These are phyloP conservation scores for Podospora tetraspora DNA, from an alignment of 495 filamentous ascomycete genomes.

Conservation along the genomic window DNA sequence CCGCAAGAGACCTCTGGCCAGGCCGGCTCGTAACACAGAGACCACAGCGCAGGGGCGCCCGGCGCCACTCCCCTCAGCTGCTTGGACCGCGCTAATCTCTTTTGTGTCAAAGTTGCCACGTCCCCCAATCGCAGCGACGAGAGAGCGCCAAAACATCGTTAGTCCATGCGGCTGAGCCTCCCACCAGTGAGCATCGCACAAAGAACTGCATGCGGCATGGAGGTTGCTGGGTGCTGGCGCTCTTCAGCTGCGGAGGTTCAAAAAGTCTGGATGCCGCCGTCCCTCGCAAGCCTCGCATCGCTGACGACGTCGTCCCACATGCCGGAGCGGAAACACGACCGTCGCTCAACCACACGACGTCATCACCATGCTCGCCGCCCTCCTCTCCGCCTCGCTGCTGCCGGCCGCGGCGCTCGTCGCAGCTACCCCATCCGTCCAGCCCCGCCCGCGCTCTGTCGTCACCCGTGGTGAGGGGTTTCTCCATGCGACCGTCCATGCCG, in stretches of 20 bases:
- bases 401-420: conserved; percentile 6
- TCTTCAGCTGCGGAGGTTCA: neutral
- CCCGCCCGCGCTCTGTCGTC: conserved; percentile 1
- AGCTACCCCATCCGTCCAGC: neutral
- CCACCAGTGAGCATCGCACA: neutral
- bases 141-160: neutral
- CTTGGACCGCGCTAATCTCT: neutral
- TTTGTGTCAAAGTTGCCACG: neutral
- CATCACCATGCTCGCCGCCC: conserved; percentile 5
- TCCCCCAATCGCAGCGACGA: neutral
- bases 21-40: neutral
- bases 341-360: neutral
- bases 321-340: neutral
- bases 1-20: neutral
- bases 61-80: neutral
- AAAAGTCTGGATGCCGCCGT: neutral
- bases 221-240: conserved; percentile 1
- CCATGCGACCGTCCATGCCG: conserved; percentile 10
- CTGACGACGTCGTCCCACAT: neutral
- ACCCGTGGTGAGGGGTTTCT: conserved; percentile 17
- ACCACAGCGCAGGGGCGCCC: neutral
- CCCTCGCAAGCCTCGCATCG: neutral
- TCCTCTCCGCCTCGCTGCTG: conserved; percentile 6
- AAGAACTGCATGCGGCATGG: conserved; percentile 6
- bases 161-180: neutral